Conservation (phyloP, 169 alveolate genomes). For the Babesia caballi region DNA sequence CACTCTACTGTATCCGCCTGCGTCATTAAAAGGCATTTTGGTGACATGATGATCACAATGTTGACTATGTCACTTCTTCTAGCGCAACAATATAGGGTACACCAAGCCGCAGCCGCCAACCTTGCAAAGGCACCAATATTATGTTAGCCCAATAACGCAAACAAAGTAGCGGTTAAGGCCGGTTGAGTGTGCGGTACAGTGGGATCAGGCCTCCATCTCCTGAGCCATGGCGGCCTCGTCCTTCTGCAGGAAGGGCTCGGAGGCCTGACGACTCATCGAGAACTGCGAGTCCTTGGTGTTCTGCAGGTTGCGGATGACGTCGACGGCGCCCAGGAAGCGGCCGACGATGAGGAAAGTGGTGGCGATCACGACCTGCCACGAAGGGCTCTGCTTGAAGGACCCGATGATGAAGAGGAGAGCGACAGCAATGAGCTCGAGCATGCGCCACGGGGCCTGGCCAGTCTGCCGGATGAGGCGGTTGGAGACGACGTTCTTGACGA, state of each 20-base stretch:
- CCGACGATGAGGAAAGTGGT: conserved; percentile 59
- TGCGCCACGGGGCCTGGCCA: conserved; percentile 94
- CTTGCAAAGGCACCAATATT: no score
- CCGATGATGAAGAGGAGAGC: conserved; percentile 87
- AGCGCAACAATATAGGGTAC: no score
- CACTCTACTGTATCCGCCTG: no score
- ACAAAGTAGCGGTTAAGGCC: no score
- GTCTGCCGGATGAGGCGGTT: conserved; percentile 87
- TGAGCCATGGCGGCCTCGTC: conserved; percentile 37
- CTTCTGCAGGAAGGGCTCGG: conserved; percentile 61
- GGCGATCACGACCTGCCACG: conserved; percentile 63
- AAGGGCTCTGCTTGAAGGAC: conserved; percentile 60
- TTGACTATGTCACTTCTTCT: no score
- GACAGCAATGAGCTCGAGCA: conserved; percentile 85
- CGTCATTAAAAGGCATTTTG: no score
- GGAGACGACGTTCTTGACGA: conserved; percentile 87
- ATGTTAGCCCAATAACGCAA: no score
- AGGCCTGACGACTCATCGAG: conserved; percentile 36
- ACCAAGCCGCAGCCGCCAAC: no score
- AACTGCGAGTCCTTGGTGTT: conserved; percentile 25
- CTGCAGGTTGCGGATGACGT: conserved; percentile 56
- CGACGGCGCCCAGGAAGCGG: conserved; percentile 63
- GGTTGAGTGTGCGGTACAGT: no score
- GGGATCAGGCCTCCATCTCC: conserved; percentile 36
- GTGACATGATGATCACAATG: no score